Evolutionary conservation across 306 rosid genomes (phyloP).

Genomic region (Cicer cuneatum): DNA sequence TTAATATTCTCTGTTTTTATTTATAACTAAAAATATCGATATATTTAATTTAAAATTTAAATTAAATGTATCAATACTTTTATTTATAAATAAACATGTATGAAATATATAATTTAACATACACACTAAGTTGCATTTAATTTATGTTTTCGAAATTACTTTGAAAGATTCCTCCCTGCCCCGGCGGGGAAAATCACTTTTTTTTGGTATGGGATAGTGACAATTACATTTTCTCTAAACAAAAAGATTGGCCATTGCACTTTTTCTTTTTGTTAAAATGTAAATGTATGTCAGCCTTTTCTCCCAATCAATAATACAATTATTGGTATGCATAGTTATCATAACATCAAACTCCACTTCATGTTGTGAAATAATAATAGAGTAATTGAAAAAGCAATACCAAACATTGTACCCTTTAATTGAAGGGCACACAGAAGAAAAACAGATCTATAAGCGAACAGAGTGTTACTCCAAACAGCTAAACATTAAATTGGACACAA

Average conservation of each 20-base stretch:
- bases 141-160: conserved; percentile 21
- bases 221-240: conserved; percentile 16
- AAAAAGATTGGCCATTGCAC: conserved; percentile 36
- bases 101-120: neutral
- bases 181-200: neutral
- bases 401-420: neutral
- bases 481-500: conserved; percentile 41
- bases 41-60: too few species aligned
- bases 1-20: neutral
- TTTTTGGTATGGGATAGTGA: neutral
- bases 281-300: conserved; percentile 41
- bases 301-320: conserved; percentile 35
- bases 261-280: neutral
- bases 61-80: too few species aligned
- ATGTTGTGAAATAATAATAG: conserved; percentile 33
- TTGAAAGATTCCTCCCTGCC: conserved; percentile 29
- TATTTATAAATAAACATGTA: too few species aligned
- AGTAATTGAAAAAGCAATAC: conserved; percentile 20
- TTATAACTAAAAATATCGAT: too few species aligned
- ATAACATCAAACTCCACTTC: conserved; percentile 35
- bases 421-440: conserved; percentile 43
- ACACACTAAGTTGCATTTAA: conserved; percentile 7
- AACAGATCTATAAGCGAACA: conserved; percentile 46
- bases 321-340: conserved; percentile 40
- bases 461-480: conserved; percentile 48